Conservation (phyloP, 306 rosid genomes). For the Prunus mira region DNA sequence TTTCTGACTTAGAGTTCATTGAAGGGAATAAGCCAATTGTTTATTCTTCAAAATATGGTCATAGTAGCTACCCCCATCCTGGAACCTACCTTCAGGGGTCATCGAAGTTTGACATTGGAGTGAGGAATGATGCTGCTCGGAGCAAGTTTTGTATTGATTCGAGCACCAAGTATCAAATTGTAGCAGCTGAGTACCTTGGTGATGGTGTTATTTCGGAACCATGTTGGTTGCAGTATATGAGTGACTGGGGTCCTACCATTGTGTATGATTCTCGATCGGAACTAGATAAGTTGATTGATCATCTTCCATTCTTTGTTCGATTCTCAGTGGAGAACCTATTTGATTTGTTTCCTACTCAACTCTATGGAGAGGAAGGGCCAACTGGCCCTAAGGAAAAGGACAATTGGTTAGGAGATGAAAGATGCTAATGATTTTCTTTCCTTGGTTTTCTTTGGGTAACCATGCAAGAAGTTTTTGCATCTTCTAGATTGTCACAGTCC, state of each 20-base stretch:
- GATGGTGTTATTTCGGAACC: conserved; percentile 66
- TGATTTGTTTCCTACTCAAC: conserved; percentile 80
- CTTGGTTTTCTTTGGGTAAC: not conserved
- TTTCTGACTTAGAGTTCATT: conserved; percentile 66
- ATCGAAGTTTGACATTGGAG: conserved; percentile 70
- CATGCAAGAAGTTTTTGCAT: too few species aligned
- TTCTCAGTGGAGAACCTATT: conserved; percentile 77
- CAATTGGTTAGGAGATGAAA: conserved; percentile 89
- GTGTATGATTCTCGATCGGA: conserved; percentile 63
- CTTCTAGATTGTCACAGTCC: too few species aligned
- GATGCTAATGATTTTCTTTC: conserved; percentile 10
- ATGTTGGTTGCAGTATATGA: conserved; percentile 93
- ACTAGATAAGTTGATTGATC: conserved; percentile 63
- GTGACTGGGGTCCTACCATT: conserved; percentile 93
- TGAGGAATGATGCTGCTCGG: conserved; percentile 66
- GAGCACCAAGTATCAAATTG: conserved; percentile 56
- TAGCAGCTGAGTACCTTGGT: conserved; percentile 89
- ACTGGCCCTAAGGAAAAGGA: conserved; percentile 95
- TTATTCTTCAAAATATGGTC: conserved; percentile 87
- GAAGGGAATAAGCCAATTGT: conserved; percentile 67
- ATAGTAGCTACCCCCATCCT: conserved; percentile 83
- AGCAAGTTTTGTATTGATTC: conserved; percentile 72
- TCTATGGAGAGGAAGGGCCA: conserved; percentile 93
- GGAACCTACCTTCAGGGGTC: conserved; percentile 87
- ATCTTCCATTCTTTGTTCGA: conserved; percentile 72